A percentile compares a stretch with the other conserved stretches of the same genome.
phyloP scores from a whole-genome alignment of 2,329 filamentous ascomycete species.

The Calonectria leucothoes region DNA sequence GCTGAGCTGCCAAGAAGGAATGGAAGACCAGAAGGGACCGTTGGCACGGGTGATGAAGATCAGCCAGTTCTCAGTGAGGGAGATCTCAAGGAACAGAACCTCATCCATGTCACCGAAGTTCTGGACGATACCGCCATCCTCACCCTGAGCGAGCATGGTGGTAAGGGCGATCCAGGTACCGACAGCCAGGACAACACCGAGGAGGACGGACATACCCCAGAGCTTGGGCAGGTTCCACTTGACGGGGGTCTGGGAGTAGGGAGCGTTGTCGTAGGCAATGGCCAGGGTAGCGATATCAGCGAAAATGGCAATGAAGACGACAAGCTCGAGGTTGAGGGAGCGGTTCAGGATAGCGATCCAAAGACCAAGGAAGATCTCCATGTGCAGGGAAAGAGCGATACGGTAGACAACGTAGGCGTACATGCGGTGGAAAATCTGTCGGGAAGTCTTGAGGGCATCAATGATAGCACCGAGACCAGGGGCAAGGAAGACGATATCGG shows the following conservation, averaged over 20 bases:
- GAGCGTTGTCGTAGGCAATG: constrained; percentile 93
- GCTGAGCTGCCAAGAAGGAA: constrained; percentile 86
- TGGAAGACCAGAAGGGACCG: constrained; percentile 90
- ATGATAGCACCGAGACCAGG: constrained; percentile 93
- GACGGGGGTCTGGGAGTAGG: constrained; percentile 85
- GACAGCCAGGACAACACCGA: constrained; percentile 82
- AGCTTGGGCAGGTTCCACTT: constrained; percentile 97
- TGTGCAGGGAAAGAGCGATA: constrained; percentile 90
- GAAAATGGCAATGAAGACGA: constrained; percentile 95
- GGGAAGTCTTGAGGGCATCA: constrained; percentile 90
- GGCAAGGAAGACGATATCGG: constrained; percentile 94
- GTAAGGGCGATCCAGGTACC: constrained; percentile 92
- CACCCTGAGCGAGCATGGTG: constrained; percentile 78
- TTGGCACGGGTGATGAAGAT: constrained; percentile 97
- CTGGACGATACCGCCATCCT: constrained; percentile 87
- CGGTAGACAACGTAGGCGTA: constrained; percentile 96
- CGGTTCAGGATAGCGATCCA: constrained; percentile 92
- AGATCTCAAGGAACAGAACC: constrained; percentile 90
- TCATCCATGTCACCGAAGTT: constrained; percentile 86
- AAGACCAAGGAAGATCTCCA: constrained; percentile 91
- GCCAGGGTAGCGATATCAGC: constrained; percentile 92
- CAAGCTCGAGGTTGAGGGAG: constrained; percentile 85
- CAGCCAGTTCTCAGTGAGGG: constrained; percentile 93
- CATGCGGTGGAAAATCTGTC: constrained; percentile 97
- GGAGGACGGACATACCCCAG: constrained; percentile 90